These are phyloP conservation scores for Talaromyces sp. DNA, from an alignment of 2,329 filamentous ascomycete genomes.

Conservation along the genomic window DNA sequence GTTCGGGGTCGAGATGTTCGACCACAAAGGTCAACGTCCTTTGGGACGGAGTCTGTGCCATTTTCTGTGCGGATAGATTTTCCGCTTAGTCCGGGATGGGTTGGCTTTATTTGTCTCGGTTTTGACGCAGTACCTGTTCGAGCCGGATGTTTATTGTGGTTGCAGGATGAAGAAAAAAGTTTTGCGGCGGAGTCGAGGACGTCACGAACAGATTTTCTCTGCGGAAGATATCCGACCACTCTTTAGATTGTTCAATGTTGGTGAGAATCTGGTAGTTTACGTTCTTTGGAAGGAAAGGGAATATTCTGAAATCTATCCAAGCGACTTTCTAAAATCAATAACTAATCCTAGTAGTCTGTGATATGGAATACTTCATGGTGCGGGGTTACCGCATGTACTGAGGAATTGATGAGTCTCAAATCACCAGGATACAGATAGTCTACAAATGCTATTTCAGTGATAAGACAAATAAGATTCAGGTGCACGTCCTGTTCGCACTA, in stretches of 20 bases:
- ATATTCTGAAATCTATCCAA: background rate
- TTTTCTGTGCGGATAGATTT: constrained; percentile 13
- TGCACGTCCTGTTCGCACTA: background rate
- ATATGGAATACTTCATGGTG: background rate
- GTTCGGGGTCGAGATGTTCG: constrained; percentile 91
- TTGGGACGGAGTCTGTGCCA: constrained; percentile 24
- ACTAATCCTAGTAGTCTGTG: background rate
- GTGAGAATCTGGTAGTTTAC: background rate
- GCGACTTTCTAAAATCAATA: background rate
- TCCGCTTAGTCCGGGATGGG: background rate
- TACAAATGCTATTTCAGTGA: too few relatives aligned
- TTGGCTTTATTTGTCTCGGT: background rate
- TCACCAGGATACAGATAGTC: too few relatives aligned
- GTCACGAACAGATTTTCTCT: constrained; percentile 7
- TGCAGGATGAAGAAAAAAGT: background rate
- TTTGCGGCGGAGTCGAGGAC: constrained; percentile 12
- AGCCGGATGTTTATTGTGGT: background rate
- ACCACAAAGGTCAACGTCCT: constrained; percentile 75
- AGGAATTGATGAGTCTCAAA: background rate
- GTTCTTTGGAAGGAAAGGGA: background rate
- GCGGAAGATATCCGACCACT: background rate
- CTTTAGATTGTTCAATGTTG: background rate
- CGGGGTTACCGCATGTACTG: background rate
- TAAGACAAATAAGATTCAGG: background rate
- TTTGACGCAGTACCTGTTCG: background rate